Conservation (phyloP, 2,329 filamentous ascomycete species). For the Byssothecium circinans region DNA sequence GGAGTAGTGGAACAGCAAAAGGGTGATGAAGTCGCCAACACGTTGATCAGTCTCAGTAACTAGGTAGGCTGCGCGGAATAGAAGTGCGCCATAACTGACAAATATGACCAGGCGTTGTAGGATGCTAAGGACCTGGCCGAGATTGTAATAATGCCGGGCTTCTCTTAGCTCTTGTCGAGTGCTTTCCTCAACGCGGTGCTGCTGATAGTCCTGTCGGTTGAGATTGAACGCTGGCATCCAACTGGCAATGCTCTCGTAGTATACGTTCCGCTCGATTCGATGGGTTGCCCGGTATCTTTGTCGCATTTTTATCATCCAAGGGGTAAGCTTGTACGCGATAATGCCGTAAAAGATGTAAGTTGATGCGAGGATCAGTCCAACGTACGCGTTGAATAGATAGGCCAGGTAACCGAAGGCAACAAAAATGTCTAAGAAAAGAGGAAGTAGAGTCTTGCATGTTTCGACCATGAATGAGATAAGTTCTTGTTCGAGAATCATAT, state of each 20-base stretch:
- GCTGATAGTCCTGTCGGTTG: slow-evolving; percentile 57
- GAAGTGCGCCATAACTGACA: slow-evolving; percentile 7
- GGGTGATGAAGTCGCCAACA: slow-evolving; percentile 11
- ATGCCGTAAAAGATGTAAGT: not conserved
- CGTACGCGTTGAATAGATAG: slow-evolving; percentile 59
- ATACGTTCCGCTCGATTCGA: slow-evolving; percentile 36
- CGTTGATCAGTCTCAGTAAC: slow-evolving; percentile 1
- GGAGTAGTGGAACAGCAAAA: slow-evolving; percentile 14
- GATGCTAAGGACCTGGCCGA: slow-evolving; percentile 1
- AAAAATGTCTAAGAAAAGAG: slow-evolving; percentile 12
- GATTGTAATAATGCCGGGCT: slow-evolving; percentile 2
- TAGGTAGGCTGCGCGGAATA: slow-evolving; percentile 10
- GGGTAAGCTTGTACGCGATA: no score
- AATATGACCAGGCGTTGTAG: slow-evolving; percentile 5
- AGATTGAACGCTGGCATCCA: slow-evolving; percentile 61
- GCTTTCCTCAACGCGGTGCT: slow-evolving; percentile 46
- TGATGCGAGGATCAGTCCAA: slow-evolving; percentile 22
- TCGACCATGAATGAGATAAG: no score
- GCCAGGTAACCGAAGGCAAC: slow-evolving; percentile 62
- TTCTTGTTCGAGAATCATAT: slow-evolving; percentile 30
- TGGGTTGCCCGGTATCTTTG: slow-evolving; percentile 1
- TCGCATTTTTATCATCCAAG: not conserved
- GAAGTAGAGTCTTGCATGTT: no score
- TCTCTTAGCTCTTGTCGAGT: not conserved
- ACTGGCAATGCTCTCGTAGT: slow-evolving; percentile 57